These are phyloP conservation scores for Quercus tomentella DNA, from an alignment of 331 rosid species.

Conservation along the genomic window DNA sequence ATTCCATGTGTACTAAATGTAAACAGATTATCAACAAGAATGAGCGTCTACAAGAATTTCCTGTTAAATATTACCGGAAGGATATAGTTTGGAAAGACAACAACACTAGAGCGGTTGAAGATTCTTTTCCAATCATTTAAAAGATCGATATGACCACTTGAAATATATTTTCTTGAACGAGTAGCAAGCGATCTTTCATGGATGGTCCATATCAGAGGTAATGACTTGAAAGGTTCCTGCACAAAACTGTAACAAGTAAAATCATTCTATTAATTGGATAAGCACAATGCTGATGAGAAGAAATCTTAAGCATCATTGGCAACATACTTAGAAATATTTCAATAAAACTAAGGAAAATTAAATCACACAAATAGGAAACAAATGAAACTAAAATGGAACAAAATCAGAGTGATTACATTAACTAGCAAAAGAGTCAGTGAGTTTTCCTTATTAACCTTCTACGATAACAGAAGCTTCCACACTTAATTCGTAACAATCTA, in stretches of 20 bases:
- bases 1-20: not conserved
- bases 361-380: not conserved
- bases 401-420: not conserved
- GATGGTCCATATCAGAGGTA: conserved; percentile 85
- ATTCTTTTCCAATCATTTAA: conserved; percentile 84
- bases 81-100: conserved; percentile 87
- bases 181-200: conserved; percentile 73
- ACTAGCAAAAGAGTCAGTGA: not conserved
- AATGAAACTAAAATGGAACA: not conserved
- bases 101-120: conserved; percentile 88
- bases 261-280: conserved; percentile 42
- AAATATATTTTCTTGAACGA: conserved; percentile 57
- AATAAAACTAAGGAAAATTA: not conserved
- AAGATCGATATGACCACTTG: conserved; percentile 50
- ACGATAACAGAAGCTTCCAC: not conserved
- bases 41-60: not conserved
- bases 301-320: conserved; percentile 5
- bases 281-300: conserved; percentile 11
- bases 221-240: conserved; percentile 97
- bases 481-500: not conserved
- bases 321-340: not conserved
- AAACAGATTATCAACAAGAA: not conserved
- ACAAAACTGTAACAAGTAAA: conserved; percentile 78
- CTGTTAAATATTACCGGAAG: conserved; percentile 68
- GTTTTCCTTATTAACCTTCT: not conserved